Evolutionary conservation across 2,329 filamentous ascomycete genomes (phyloP).

Genomic region (Fusarium vanettenii): DNA sequence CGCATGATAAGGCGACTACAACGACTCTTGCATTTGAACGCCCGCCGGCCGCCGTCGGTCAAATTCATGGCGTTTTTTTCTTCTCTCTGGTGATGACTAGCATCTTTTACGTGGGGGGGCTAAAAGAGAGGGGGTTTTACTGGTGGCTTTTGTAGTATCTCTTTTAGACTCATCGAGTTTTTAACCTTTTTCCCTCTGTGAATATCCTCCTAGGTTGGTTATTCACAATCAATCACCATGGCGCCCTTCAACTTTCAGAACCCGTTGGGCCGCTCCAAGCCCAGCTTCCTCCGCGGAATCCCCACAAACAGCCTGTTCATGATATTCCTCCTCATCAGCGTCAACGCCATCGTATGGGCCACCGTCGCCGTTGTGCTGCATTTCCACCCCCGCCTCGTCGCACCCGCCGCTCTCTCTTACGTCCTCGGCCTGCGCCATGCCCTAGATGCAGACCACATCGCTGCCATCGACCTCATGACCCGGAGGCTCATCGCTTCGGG

Average conservation of each 20-base stretch:
- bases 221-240: conserved; percentile 30
- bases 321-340: conserved; percentile 60
- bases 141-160: not conserved
- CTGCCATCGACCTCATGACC: conserved; percentile 94
- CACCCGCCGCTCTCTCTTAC: conserved; percentile 86
- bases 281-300: conserved; percentile 46
- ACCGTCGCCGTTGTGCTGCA: conserved; percentile 64
- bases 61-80: not conserved
- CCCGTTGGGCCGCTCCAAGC: conserved; percentile 34
- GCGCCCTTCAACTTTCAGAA: conserved; percentile 28
- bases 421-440: conserved; percentile 92
- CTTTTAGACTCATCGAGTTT: not conserved
- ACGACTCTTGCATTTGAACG: not conserved
- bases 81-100: not conserved
- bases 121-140: not conserved
- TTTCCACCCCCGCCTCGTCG: conserved; percentile 72
- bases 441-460: conserved; percentile 92
- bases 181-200: not conserved
- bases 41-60: not conserved
- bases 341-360: conserved; percentile 68
- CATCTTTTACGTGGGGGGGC: not conserved
- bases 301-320: conserved; percentile 56
- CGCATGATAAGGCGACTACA: not conserved
- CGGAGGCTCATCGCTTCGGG: conserved; percentile 87
- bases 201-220: not conserved